Conservation (phyloP, 2,329 filamentous ascomycete genomes). For the Aureobasidium sp. region DNA sequence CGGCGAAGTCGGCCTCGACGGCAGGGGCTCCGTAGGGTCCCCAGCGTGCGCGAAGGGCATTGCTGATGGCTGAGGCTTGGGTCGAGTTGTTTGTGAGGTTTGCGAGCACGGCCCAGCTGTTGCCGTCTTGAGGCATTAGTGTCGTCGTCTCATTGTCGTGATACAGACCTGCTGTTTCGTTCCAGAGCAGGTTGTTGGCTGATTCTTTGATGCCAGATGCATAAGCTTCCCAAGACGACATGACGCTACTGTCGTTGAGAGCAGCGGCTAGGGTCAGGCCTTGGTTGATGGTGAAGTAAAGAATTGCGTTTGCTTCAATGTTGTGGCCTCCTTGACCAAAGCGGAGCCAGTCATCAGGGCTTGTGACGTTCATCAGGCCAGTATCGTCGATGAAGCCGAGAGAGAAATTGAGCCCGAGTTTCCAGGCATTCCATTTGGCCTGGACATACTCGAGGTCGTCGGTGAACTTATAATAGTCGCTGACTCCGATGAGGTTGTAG, state of each 20-base stretch:
- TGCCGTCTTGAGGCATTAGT: conserved; percentile 49
- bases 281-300: conserved; percentile 47
- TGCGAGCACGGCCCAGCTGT: conserved; percentile 34
- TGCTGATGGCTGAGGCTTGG: conserved; percentile 29
- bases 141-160: conserved; percentile 34
- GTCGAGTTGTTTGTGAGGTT: conserved; percentile 26
- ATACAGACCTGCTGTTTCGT: conserved; percentile 28
- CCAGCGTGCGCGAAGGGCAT: conserved; percentile 37
- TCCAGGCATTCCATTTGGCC: conserved; percentile 37
- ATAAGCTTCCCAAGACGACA: conserved; percentile 36
- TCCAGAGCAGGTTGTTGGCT: conserved; percentile 30
- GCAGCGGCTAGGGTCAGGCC: conserved; percentile 44
- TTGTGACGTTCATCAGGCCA: conserved; percentile 42
- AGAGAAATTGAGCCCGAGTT: conserved; percentile 38
- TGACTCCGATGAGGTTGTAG: conserved; percentile 41
- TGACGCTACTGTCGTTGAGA: conserved; percentile 36
- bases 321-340: conserved; percentile 45
- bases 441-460: conserved; percentile 36
- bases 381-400: conserved; percentile 36
- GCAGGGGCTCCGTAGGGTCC: conserved; percentile 40
- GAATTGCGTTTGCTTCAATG: conserved; percentile 40
- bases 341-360: conserved; percentile 41
- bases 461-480: conserved; percentile 36
- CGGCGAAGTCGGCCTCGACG: conserved; percentile 34
- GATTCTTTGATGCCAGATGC: conserved; percentile 37